Evolutionary conservation across 148 eudicot species (phyloP), one percentile per base, ranked within the genome.

Genomic region (Selenicereus undatus): DNA sequence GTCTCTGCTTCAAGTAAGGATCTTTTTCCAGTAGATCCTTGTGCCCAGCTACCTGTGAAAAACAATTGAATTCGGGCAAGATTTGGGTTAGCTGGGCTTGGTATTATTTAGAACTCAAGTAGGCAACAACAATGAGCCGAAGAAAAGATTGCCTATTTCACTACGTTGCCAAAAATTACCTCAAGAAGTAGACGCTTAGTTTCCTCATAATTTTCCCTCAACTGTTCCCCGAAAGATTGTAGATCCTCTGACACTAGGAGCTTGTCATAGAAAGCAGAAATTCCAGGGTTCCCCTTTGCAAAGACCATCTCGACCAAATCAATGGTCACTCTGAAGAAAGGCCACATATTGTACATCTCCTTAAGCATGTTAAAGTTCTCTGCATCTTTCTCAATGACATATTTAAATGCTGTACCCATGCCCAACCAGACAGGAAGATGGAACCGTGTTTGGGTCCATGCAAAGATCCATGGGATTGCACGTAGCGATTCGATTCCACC

Each of bases 361-460:
- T 81, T 86, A 16, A 94, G 89, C 91, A 90, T 91, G 56, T 83
- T 81, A 45, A 92, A 85, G 81, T 88, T 91, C 76, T 86, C 87
- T 50, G 83, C 82, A 64, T 92, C 94, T 83, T 89, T 94, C 24
- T 78, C 88, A 65, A 91, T 81, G 66, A 77, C 88, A 80, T 89
- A 87, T 76, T 86, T 92, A 50, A 94, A 87, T 36, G 97, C 94
- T 43, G 93, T 85, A 22, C 96, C 98, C 84, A 92, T 88, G 42
- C 98, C 96, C 22, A 93, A 94, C 98, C 98, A 90, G 71, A 92
- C 98, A 0, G 98, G 98, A 52, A 93, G 95, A 88, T 91, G 95
- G 78, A 93, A 91, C 78, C 97, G 85, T 5, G 93, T 93, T 58
- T 93, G 97, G 13, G 96, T 93, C 98, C 98, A 93, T 27, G 98